Evolutionary conservation across 768 basidiomycete genomes (phyloP).

Genomic region (Phaeotremella skinneri): DNA sequence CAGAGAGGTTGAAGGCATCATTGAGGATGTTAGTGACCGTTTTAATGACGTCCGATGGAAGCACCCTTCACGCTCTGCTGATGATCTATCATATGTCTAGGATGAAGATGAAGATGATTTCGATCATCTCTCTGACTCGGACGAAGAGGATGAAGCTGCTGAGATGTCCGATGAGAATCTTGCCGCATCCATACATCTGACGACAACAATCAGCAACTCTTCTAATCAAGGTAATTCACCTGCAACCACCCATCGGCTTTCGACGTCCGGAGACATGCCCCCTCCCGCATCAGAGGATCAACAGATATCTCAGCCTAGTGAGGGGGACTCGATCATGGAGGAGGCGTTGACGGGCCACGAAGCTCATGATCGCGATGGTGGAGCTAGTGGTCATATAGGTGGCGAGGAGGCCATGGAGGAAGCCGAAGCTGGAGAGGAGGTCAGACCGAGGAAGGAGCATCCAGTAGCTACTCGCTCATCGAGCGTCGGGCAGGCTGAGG

Average conservation of each 20-base stretch:
- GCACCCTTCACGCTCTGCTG: not conserved
- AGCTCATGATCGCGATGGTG: not conserved
- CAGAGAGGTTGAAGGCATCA: constrained; percentile 34
- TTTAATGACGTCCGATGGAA: not conserved
- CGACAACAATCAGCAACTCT: constrained; percentile 23
- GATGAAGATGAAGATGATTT: constrained; percentile 35
- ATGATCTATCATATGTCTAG: constrained; percentile 1
- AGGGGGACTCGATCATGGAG: not conserved
- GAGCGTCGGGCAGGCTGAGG: not conserved
- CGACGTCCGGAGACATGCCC: constrained; percentile 19
- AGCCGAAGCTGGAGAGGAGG: constrained; percentile 1
- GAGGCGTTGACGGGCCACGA: constrained; percentile 5
- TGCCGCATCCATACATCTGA: constrained; percentile 15
- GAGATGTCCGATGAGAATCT: not conserved
- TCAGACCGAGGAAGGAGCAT: not conserved
- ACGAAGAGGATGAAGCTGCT: constrained; percentile 45
- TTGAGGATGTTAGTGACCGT: constrained; percentile 28
- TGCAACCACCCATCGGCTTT: constrained; percentile 7
- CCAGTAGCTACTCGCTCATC: not conserved
- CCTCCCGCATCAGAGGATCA: not conserved
- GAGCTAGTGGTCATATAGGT: constrained; percentile 11
- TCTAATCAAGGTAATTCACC: constrained; percentile 7
- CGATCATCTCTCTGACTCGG: constrained; percentile 42
- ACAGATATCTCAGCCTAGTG: not conserved
- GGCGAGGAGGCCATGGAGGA: constrained; percentile 19